Evolutionary conservation across 306 rosid genomes (phyloP), one percentile per base, ranked within the genome.

Genomic region (Vigna trinervia): DNA sequence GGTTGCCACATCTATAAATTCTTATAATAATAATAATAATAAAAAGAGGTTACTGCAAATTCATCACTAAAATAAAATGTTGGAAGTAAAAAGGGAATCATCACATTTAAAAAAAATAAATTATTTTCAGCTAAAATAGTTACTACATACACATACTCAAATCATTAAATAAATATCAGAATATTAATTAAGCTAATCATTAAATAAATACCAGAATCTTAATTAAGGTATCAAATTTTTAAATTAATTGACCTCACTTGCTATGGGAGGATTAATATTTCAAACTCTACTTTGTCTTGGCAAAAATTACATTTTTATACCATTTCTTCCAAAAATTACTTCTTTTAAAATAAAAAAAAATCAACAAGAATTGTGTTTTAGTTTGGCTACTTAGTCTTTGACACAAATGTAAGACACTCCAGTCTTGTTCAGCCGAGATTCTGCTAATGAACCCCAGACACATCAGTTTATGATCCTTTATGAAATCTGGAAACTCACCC

Each of bases 401-500:
- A 66, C n/a, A 69, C 12, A 13, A 2, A 22, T 36, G 50, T 5
- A 36, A 30, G 34, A 30, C 34, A 30, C 34, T 5, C 34, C 5
- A 30, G 34, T 30, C 34, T 2, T 3, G 34, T 30, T 30, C 34
- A 30, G 5, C 34, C 34, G 5, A 30, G 5, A 30, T 30, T 30
- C 6, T 63, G 56, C 48, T 53, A 71, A 73, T 46, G 56, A 84
- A 61, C 78, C 47, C 14, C 30, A 14, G 30, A 51, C 34, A 11
- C 78, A 43, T 46, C 51, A 76, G 46, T 23, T 48, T 5, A 19
- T 48, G 50, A 71, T 14, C 38, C 12, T 26, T 54, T 75, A 56
- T 36, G 34, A 54, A 53, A 46, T 26, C 45, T 57, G 41, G 78
- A 71, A 63, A 59, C 61, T 57, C 66, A 61, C 81, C 63, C 59